A percentile compares a stretch with the other conserved stretches of the same genome.
Evolutionary conservation across 306 rosid species (phyloP).

Genomic region (Oemleria cerasiformis): DNA sequence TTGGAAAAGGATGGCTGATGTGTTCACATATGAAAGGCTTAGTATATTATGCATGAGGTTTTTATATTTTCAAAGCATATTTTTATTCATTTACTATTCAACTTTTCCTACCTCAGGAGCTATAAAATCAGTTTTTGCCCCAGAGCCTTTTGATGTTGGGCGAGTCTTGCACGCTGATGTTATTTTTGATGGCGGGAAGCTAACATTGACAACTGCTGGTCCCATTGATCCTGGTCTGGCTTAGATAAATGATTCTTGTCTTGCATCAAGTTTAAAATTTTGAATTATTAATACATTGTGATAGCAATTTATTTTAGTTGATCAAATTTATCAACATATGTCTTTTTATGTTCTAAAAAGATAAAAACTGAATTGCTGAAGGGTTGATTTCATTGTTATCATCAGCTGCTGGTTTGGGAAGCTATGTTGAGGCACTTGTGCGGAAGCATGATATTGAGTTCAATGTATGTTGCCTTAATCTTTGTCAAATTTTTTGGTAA

Average conservation of each 20-base stretch:
- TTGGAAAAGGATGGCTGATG: background rate
- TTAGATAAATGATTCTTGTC: slow-evolving; percentile 9
- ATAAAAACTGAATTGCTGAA: slow-evolving; percentile 4
- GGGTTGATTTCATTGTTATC: slow-evolving; percentile 28
- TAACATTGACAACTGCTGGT: slow-evolving; percentile 66
- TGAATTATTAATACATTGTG: slow-evolving; percentile 8
- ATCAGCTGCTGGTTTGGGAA: slow-evolving; percentile 96
- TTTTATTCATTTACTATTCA: slow-evolving; percentile 11
- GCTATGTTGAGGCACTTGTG: slow-evolving; percentile 87
- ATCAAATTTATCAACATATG: slow-evolving; percentile 7
- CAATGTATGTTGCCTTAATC: slow-evolving; percentile 47
- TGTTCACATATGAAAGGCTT: background rate
- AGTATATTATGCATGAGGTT: background rate
- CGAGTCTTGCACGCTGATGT: slow-evolving; percentile 65
- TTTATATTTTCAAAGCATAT: background rate
- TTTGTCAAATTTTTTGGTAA: slow-evolving; percentile 8
- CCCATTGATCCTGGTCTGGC: slow-evolving; percentile 79
- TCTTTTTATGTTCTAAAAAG: slow-evolving; percentile 6
- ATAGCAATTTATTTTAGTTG: slow-evolving; percentile 6
- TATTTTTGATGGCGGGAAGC: slow-evolving; percentile 33
- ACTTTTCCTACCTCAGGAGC: slow-evolving; percentile 58
- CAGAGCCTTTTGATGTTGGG: slow-evolving; percentile 89
- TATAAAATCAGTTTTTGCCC: slow-evolving; percentile 73
- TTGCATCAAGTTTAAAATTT: slow-evolving; percentile 10
- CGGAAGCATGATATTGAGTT: slow-evolving; percentile 83